Evolutionary conservation across 1,139 yeast species (phyloP), one percentile per base, ranked within the genome.

Genomic region (Hansenula anomala): DNA sequence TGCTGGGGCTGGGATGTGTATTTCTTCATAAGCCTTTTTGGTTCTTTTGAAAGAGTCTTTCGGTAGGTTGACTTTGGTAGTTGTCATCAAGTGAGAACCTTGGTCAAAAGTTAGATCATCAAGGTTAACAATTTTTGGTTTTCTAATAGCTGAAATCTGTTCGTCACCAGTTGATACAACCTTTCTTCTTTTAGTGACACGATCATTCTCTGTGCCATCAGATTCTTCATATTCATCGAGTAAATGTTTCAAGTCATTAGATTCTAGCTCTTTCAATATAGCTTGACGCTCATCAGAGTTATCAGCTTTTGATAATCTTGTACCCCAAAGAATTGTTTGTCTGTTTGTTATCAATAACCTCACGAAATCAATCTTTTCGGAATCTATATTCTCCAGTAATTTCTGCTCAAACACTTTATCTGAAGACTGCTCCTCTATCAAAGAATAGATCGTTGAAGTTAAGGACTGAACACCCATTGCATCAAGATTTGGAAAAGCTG

Each of bases 1-100:
- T 24, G 59, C 52, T 0, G 95, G 92, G 0, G 94, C 80, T 0
- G 98, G 98, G 4, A 94, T 78, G 44, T 82, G 88, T 35, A 89
- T 85, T 51, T 87, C 92, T 58, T 92, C 97, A 59, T 92, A 92
- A 6, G 75, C 64, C 44, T 77, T 78, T 46, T 80, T 81, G 13
- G 78, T 75, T 45, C 84, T 79, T 56, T 85, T 90, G 55, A 76
- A 85, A 0, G 97, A 83, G 1, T 95, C 96, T 43, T 75, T 74
- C 0, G 98, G 97, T 14, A 92, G 71, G 39, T 72, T 72, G 15
- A 92, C 78, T 46, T 80, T 83, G 2, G 81, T 64, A 3, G 73
- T 70, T 1, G 90, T 73, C 76, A 84, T 73, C 10, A 82, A 62
- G 49, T 78, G 86, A 1, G 84, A 70, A 0, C 92, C 90, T 55